These are phyloP conservation scores for Lactarius trivialis DNA, from an alignment of 768 basidiomycete genomes.

Conservation along the genomic window DNA sequence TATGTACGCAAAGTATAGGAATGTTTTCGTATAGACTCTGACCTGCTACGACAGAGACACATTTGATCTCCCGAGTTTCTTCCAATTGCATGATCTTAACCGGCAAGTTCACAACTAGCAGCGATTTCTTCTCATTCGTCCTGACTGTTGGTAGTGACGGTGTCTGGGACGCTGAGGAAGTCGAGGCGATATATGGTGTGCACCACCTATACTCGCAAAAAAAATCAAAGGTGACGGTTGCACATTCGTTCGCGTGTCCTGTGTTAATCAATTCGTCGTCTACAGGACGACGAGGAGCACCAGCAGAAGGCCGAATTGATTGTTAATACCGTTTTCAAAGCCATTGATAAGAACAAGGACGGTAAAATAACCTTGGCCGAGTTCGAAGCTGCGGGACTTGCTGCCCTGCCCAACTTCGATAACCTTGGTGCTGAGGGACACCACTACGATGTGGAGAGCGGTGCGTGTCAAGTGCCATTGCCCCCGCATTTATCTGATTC, in stretches of 20 bases:
- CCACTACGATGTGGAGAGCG: slow-evolving; percentile 88
- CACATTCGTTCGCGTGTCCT: background rate
- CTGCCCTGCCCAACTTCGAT: slow-evolving; percentile 78
- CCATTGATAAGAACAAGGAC: slow-evolving; percentile 71
- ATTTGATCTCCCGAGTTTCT: slow-evolving; percentile 84
- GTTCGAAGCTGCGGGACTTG: slow-evolving; percentile 63
- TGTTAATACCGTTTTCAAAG: slow-evolving; percentile 59
- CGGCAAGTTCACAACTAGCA: slow-evolving; percentile 38
- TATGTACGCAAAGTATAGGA: slow-evolving; percentile 42
- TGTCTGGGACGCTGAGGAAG: slow-evolving; percentile 76
- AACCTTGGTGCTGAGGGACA: slow-evolving; percentile 84
- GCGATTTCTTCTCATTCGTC: slow-evolving; percentile 6
- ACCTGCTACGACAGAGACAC: slow-evolving; percentile 50
- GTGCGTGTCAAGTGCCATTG: slow-evolving; percentile 37
- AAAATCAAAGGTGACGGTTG: slow-evolving; percentile 53
- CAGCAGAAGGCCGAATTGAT: slow-evolving; percentile 77
- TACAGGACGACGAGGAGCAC: slow-evolving; percentile 68
- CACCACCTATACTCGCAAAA: slow-evolving; percentile 87
- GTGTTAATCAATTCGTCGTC: background rate
- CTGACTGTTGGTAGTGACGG: slow-evolving; percentile 50
- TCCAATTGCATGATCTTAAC: slow-evolving; percentile 92
- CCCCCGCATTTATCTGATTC: slow-evolving; percentile 7
- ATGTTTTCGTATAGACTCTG: background rate
- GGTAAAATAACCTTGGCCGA: slow-evolving; percentile 64
- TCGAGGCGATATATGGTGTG: slow-evolving; percentile 94